These are phyloP conservation scores for Saccharomyces pastorianus DNA, from an alignment of 1,139 yeast genomes.

Conservation along the genomic window DNA sequence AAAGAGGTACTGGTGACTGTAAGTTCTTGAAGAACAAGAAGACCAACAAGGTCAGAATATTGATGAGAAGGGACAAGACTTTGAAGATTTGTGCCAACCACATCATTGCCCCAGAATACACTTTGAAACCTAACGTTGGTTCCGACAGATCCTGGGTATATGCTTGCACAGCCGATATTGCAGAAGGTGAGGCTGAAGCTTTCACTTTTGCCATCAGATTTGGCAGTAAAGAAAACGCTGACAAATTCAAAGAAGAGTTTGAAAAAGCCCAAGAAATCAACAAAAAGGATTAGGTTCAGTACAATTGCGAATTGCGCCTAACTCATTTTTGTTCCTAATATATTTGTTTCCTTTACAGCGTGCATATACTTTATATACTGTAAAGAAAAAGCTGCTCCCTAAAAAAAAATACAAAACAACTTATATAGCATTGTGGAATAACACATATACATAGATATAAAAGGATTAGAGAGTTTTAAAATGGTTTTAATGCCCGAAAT, in stretches of 20 bases:
- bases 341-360: not conserved
- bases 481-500: not conserved
- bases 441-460: not conserved
- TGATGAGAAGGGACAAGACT: conserved; percentile 99
- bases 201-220: conserved; percentile 94
- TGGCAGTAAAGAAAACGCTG: conserved; percentile 95
- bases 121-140: conserved; percentile 86
- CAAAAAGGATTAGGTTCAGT: conserved; percentile 30
- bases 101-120: conserved; percentile 76
- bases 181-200: conserved; percentile 95
- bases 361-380: not conserved
- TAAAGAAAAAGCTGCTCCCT: not conserved
- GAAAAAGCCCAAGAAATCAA: conserved; percentile 68
- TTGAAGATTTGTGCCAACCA: conserved; percentile 97
- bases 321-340: not conserved
- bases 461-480: not conserved
- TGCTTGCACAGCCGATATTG: conserved; percentile 85
- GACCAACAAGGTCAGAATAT: conserved; percentile 71
- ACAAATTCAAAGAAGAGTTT: conserved; percentile 86
- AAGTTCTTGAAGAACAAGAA: conserved; percentile 85
- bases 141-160: conserved; percentile 98
- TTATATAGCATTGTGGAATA: not conserved
- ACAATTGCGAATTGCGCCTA: not conserved
- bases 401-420: not conserved
- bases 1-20: conserved; percentile 98